phyloP scores from a whole-genome alignment of 148 eudicot genomes.

The Rhododendron ovatum region DNA sequence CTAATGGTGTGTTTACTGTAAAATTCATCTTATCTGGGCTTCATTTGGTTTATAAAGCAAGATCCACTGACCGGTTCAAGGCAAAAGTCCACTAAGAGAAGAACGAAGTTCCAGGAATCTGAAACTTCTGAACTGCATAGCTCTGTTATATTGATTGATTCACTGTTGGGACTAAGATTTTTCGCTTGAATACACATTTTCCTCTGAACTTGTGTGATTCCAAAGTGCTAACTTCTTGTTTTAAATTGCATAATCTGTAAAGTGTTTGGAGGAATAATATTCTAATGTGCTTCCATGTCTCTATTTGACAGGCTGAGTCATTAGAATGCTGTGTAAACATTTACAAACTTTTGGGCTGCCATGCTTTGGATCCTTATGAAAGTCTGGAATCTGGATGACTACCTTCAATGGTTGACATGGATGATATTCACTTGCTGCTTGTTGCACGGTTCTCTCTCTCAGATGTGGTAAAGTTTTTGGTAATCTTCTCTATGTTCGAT shows the following conservation, averaged over 20 bases:
- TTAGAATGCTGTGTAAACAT: not conserved
- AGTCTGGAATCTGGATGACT: not conserved
- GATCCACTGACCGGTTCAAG: not conserved
- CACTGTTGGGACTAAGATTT: not conserved
- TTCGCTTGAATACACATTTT: not conserved
- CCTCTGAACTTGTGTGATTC: not conserved
- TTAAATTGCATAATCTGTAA: not conserved
- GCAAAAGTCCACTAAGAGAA: not conserved
- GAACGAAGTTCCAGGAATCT: not conserved
- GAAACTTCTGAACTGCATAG: not conserved
- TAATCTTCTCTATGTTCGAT: slow-evolving; percentile 3
- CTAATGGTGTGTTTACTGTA: not conserved
- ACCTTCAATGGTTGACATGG: not conserved
- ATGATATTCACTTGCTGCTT: not conserved
- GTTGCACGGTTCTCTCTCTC: not conserved
- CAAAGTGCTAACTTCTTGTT: not conserved
- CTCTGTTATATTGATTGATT: not conserved
- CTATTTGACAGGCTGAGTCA: slow-evolving; percentile 6
- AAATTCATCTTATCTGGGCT: not conserved
- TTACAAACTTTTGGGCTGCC: not conserved
- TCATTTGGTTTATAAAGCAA: not conserved
- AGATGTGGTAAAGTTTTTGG: not conserved
- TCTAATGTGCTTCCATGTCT: not conserved
- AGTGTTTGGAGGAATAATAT: not conserved
- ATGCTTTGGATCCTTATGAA: slow-evolving; percentile 1